A percentile compares a stretch with the other conserved stretches of the same genome.
Evolutionary conservation across 352 stramenopile genomes (phyloP).

Genomic region (Phytopythium sindhum): DNA sequence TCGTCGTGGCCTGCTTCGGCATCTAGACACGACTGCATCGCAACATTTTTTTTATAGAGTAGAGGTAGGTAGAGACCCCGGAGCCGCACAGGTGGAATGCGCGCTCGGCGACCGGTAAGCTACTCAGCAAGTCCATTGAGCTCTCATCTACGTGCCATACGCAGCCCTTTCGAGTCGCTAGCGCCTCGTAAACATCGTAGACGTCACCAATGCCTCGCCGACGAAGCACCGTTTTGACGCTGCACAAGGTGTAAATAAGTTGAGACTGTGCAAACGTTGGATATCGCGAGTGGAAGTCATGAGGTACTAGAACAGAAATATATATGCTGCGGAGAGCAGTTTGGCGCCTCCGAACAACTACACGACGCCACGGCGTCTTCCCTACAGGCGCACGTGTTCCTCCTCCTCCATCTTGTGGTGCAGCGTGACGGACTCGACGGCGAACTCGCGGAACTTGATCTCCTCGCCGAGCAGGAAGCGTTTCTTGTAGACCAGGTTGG

Average conservation of each 20-base stretch:
- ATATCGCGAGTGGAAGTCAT: no score
- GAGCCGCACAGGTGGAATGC: neutral
- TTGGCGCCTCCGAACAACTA: no score
- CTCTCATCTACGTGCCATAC: no score
- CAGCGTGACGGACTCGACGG: slow-evolving; percentile 32
- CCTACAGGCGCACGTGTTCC: slow-evolving; percentile 10
- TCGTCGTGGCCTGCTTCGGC: neutral
- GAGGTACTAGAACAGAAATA: no score
- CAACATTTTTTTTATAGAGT: neutral
- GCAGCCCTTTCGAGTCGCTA: no score
- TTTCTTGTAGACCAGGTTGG: slow-evolving; percentile 52
- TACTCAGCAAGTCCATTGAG: neutral
- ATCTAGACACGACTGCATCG: neutral
- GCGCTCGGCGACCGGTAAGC: neutral
- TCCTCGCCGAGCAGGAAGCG: slow-evolving; percentile 38
- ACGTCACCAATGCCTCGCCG: no score
- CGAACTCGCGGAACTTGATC: slow-evolving; percentile 46
- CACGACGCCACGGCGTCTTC: no score
- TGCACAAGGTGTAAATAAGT: no score
- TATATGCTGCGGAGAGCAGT: neutral
- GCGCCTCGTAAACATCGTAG: neutral
- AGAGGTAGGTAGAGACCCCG: neutral
- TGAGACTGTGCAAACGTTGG: no score
- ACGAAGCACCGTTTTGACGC: no score
- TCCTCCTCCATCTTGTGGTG: slow-evolving; percentile 38